Percentiles rank a stretch among this genome's conserved stretches.
These are phyloP conservation scores for Coemansia umbellata DNA, from an alignment of 192 early-diverging fungal species.

Conservation along the genomic window DNA sequence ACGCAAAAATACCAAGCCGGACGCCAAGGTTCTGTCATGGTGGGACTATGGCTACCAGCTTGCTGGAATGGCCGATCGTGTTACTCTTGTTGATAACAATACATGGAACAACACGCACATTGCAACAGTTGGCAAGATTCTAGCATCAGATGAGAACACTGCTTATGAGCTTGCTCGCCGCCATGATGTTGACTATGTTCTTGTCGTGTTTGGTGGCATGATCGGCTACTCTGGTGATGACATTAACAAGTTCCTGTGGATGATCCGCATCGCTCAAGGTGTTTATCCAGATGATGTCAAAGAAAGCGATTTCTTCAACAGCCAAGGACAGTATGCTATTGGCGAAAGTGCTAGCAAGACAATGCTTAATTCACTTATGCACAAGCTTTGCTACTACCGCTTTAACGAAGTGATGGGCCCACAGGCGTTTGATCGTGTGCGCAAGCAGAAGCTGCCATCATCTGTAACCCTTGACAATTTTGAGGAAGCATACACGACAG, in stretches of 20 bases:
- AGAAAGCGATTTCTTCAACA: constrained; percentile 86
- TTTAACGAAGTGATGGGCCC: constrained; percentile 86
- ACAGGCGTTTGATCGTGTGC: constrained; percentile 78
- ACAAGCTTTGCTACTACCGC: constrained; percentile 97
- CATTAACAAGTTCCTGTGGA: constrained; percentile 99
- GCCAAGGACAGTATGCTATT: constrained; percentile 85
- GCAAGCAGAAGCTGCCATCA: constrained; percentile 67
- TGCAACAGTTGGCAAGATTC: constrained; percentile 93
- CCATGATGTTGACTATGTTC: constrained; percentile 96
- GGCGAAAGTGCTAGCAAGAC: constrained; percentile 83
- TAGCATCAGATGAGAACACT: constrained; percentile 87
- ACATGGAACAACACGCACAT: constrained; percentile 99
- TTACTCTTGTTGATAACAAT: constrained; percentile 98
- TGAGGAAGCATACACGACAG: constrained; percentile 91
- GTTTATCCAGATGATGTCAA: constrained; percentile 94
- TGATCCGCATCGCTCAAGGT: constrained; percentile 98
- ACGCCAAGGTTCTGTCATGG: constrained; percentile 97
- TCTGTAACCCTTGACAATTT: constrained; percentile 79
- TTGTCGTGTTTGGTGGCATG: constrained; percentile 95
- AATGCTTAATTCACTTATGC: constrained; percentile 93
- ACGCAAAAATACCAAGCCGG: constrained; percentile 87
- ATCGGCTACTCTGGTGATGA: constrained; percentile 99
- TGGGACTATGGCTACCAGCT: constrained; percentile 99
- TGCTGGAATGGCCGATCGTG: constrained; percentile 97
- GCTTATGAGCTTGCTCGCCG: constrained; percentile 86